These are phyloP conservation scores for Agrocybe pediades DNA, from an alignment of 768 basidiomycete genomes.

Conservation along the genomic window DNA sequence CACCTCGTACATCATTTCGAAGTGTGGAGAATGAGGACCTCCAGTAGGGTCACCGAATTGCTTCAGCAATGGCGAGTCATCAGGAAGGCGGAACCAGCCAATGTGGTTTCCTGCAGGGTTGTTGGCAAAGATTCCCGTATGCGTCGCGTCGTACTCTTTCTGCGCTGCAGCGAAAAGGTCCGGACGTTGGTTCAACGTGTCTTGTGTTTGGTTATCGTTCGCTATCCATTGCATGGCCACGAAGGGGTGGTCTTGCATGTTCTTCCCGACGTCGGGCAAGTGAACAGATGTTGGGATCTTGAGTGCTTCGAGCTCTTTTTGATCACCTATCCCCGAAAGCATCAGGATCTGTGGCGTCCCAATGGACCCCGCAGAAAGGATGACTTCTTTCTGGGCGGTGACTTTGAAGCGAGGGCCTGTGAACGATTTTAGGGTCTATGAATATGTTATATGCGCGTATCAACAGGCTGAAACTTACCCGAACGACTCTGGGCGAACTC, in stretches of 20 bases:
- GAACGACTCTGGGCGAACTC: neutral
- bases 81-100: neutral
- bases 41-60: neutral
- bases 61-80: neutral
- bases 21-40: neutral
- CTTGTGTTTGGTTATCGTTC: neutral
- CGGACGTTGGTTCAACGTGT: too few species aligned
- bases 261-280: slow-evolving; percentile 14
- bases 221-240: neutral
- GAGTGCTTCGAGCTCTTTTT: slow-evolving; percentile 12
- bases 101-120: neutral
- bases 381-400: slow-evolving; percentile 31
- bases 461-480: neutral
- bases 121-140: neutral
- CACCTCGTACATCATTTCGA: neutral
- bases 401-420: slow-evolving; percentile 11
- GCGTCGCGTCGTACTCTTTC: neutral
- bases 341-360: slow-evolving; percentile 33
- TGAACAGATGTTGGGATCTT: slow-evolving; percentile 25
- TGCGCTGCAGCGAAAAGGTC: too few species aligned
- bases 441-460: too few species aligned
- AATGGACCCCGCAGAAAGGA: slow-evolving; percentile 35
- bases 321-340: slow-evolving; percentile 34
- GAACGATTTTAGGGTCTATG: neutral
- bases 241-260: neutral